phyloP scores from a whole-genome alignment of 1,139 yeast species.

The Yamadazyma siamensis region DNA sequence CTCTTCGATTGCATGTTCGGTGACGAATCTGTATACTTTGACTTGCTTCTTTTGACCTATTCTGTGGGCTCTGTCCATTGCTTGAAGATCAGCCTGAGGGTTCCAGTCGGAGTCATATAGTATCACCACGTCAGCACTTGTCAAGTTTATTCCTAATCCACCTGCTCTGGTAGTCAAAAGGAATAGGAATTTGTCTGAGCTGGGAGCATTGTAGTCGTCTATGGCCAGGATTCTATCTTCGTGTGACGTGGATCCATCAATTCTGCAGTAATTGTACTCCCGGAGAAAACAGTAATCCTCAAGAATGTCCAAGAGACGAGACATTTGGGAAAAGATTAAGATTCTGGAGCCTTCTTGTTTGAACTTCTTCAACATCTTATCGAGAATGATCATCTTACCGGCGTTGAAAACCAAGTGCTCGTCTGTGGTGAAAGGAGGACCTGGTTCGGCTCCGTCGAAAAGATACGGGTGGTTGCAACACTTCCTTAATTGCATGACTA shows the following conservation, averaged over 20 bases:
- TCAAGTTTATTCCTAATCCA: conserved; percentile 92
- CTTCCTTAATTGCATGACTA: conserved; percentile 94
- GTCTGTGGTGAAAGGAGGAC: conserved; percentile 96
- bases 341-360: conserved; percentile 83
- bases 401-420: conserved; percentile 86
- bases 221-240: conserved; percentile 91
- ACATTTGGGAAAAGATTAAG: conserved; percentile 92
- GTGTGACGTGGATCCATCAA: conserved; percentile 93
- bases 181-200: conserved; percentile 79
- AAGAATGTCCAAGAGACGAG: conserved; percentile 81
- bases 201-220: conserved; percentile 85
- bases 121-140: conserved; percentile 88
- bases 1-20: conserved; percentile 95
- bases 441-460: conserved; percentile 98
- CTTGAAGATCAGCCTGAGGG: conserved; percentile 97
- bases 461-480: conserved; percentile 97
- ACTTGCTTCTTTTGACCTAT: conserved; percentile 98
- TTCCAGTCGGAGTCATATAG: conserved; percentile 97
- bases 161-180: conserved; percentile 97
- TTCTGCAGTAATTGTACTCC: conserved; percentile 83
- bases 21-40: conserved; percentile 83
- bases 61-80: conserved; percentile 98
- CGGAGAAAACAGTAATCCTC: conserved; percentile 91
- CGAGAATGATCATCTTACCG: conserved; percentile 87
- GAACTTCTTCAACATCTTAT: conserved; percentile 72